phyloP scores from a whole-genome alignment of 805 yeast species.

The Yamadazyma insecticola region DNA sequence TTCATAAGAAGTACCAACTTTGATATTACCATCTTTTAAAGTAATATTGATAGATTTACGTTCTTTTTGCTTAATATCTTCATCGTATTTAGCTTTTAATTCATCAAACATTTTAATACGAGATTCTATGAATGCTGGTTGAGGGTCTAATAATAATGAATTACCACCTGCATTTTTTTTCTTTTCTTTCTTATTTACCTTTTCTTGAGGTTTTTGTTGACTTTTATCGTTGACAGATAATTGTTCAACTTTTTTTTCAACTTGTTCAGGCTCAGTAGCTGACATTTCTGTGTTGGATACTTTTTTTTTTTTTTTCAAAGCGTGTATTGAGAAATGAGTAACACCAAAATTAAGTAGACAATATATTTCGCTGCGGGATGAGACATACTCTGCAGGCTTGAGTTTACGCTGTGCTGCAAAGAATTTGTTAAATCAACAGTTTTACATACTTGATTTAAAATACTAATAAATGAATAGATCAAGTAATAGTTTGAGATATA shows the following conservation, averaged over 20 bases:
- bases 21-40: conserved; percentile 78
- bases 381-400: too few relatives aligned
- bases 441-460: too few relatives aligned
- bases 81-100: conserved; percentile 74
- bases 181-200: conserved; percentile 13
- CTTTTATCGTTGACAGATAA: conserved; percentile 33
- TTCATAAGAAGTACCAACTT: conserved; percentile 81
- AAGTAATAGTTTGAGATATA: too few relatives aligned
- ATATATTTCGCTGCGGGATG: too few relatives aligned
- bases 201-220: conserved; percentile 4
- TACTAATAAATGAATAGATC: too few relatives aligned
- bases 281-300: conserved; percentile 7
- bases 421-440: too few relatives aligned
- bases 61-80: conserved; percentile 57
- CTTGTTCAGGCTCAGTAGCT: too few relatives aligned
- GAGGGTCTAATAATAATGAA: conserved; percentile 56
- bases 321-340: too few relatives aligned
- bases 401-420: too few relatives aligned
- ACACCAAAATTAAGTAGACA: too few relatives aligned
- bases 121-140: conserved; percentile 78
- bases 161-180: conserved; percentile 34
- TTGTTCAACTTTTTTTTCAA: conserved; percentile 45
- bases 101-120: conserved; percentile 77
- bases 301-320: neutral
- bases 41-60: conserved; percentile 66